Base-by-base conservation (phyloP, 345 rosid genomes). In the Pugionium cornutum region DNA sequence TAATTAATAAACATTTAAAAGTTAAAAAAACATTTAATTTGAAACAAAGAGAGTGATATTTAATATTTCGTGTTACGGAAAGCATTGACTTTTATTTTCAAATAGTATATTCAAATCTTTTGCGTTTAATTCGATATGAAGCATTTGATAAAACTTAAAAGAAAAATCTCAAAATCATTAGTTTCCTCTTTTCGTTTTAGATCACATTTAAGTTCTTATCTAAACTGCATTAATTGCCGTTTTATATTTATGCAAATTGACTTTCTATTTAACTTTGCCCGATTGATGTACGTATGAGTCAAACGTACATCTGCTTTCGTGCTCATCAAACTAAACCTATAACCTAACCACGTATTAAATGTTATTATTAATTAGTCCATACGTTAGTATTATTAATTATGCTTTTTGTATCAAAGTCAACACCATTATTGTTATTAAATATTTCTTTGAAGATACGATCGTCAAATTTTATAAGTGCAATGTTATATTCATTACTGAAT, bases 271-370 rank as follows among this genome's bases (percentile, higher is more conserved):
- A 69, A 46, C 68, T 64, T 53, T 53, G 0, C 7, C 7, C 6
- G 4, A 37, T 45, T 51, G 9, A 64, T 49, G 70, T 57, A 64
- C 67, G 47, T 35, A 31, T 64, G 58, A 72, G 18, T 18, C 18
- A 18, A 18, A 18, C 53, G 59, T 56, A 64, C 76, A 53, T 58
- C 39, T 66, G 50, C 7, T 57, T 65, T 51, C 61, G 43, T 45
- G 62, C 45, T 51, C 56, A 44, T 66, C 56, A 58, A 43, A 65
- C 33, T 35, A 52, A 33, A 65, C 67, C 25, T 25, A 52, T 18
- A 18, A 18, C 18, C 18, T 18, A 18, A 50, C 61, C 48, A 72
- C 61, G 66, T 72, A 67, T 58, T 10, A 4, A 8, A 28, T 47
- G 18, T 65, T 71, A 55, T 9, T 62, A 37, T 9, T 36, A 39